Conservation (phyloP, 2,329 filamentous ascomycete species). For the Diaporthe amygdali region DNA sequence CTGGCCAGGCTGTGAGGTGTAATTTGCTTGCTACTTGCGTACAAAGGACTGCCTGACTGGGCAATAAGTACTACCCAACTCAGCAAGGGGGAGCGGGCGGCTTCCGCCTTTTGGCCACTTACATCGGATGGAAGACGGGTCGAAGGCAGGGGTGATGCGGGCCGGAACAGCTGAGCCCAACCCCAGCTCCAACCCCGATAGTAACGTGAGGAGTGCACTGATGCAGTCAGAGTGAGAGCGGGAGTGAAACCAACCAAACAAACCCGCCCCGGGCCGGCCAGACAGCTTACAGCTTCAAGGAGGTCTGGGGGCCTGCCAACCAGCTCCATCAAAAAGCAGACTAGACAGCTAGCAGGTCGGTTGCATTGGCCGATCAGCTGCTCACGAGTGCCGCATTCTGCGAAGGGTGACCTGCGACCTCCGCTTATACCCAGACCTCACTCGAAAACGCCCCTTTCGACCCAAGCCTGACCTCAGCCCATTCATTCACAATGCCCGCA, state of each 20-base stretch:
- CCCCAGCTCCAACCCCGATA: not conserved
- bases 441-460: not conserved
- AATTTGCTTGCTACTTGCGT: not conserved
- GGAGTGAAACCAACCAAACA: constrained; percentile 1
- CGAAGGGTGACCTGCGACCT: not conserved
- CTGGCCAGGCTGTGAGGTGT: not conserved
- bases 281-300: not conserved
- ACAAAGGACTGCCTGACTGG: not conserved
- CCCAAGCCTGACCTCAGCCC: not conserved
- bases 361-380: constrained; percentile 6
- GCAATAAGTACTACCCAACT: not conserved
- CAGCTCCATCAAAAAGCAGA: not conserved
- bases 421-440: not conserved
- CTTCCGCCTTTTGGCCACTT: not conserved
- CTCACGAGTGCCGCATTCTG: not conserved
- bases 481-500: not conserved
- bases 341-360: not conserved
- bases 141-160: not conserved
- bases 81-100: not conserved
- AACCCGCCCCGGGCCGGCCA: not conserved
- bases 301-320: not conserved
- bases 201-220: not conserved
- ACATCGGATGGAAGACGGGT: not conserved
- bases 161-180: not conserved
- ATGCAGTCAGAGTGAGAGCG: not conserved